Evolutionary conservation across 2,329 filamentous ascomycete genomes (phyloP), one percentile per base, ranked within the genome.

Genomic region (Exophiala calicioides): DNA sequence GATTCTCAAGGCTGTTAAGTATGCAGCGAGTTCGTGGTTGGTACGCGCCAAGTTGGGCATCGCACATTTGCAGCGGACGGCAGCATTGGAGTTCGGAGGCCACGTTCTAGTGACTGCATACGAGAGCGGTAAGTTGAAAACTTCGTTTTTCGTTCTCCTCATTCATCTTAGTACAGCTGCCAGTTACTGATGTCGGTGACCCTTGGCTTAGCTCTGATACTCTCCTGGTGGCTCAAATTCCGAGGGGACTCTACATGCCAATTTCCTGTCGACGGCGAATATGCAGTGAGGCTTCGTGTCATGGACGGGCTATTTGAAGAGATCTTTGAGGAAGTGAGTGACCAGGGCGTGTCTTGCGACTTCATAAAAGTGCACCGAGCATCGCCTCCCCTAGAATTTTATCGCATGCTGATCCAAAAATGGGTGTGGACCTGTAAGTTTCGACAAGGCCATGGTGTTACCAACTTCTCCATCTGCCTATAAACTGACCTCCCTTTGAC

Each of bases 21-120:
- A 45, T 24, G 42, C 42, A 2, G 35, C 47, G 23, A 45, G 30
- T 30, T 45, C 41, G 3, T 50, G 47, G 47, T 20, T 50, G 3
- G 47, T 50, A 13, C 33, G 47, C 4, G 47, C 47, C n/a, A 50
- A 50, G 29, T 10, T 50, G 1, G 47, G 47, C 2, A 24, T 46
- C 19, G 8, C 9, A 13, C 26, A 50, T 30, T 35, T 50, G 29
- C 30, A 26, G 8, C 30, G 34, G 41, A 50, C 41, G 2, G 23
- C 16, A 39, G 47, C 21, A 5, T 20, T 50, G 5, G 33, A 44
- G 10, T 30, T 48, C 26, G 47, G 47, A 4, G 9, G 31, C 13
- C 47, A 50, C 10, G 42, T 33, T 2, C 30, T 46, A 1, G 21
- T 21, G 9, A 24, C 47, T 23, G 41, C 27, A 5, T 50, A 50